A percentile compares a stretch with the other conserved stretches of the same genome.
Evolutionary conservation across 192 early-diverging fungal species (phyloP).

Genomic region (Diversispora epigaea): DNA sequence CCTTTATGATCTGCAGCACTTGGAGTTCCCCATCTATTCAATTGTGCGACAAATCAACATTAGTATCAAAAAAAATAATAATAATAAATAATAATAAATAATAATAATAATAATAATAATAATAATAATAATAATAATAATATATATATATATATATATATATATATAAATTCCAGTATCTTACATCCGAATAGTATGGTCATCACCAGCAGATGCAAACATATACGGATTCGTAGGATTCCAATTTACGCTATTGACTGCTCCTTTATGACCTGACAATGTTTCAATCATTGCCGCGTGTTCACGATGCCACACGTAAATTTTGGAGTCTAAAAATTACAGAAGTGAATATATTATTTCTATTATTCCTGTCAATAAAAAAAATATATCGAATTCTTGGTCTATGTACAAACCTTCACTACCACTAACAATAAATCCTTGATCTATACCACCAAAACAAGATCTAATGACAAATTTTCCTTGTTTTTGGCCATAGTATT

Average conservation of each 20-base stretch:
- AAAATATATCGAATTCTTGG: background rate
- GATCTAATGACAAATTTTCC: conserved; percentile 87
- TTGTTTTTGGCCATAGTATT: conserved; percentile 82
- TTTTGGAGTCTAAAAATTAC: conserved; percentile 52
- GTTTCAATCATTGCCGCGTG: conserved; percentile 65
- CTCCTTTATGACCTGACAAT: conserved; percentile 64
- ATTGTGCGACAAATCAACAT: background rate
- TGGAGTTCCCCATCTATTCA: conserved; percentile 25
- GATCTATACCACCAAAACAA: conserved; percentile 82
- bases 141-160: background rate
- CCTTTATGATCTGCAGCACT: conserved; percentile 25
- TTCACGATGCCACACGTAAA: conserved; percentile 84
- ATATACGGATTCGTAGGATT: conserved; percentile 58
- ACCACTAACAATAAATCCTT: conserved; percentile 85
- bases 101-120: background rate
- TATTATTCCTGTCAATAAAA: background rate
- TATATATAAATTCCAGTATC: conserved; percentile 17
- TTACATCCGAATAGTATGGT: conserved; percentile 78
- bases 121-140: background rate
- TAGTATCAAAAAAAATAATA: background rate
- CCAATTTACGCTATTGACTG: conserved; percentile 79
- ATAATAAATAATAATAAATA: no score
- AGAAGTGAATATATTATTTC: background rate
- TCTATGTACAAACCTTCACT: conserved; percentile 70
- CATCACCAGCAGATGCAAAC: conserved; percentile 83